Evolutionary conservation across 371 early-diverging fungal species (phyloP), one percentile per base, ranked within the genome.

Genomic region (Blakeslea trispora): DNA sequence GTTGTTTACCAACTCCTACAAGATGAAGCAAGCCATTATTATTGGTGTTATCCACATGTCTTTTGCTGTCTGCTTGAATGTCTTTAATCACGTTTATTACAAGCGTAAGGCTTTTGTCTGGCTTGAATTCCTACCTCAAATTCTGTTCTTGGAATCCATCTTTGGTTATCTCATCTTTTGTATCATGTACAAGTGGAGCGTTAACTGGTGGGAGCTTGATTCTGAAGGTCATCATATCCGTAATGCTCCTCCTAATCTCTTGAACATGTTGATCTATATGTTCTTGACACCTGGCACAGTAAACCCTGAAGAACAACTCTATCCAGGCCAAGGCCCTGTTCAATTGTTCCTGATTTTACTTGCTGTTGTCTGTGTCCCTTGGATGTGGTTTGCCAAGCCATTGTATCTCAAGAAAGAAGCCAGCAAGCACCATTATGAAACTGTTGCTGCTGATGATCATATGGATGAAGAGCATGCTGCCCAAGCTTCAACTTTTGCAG

Each of bases 1-100:
- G 57, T 71, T 95, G 32, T 99, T 99, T 74, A 85, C 91, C 59
- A 99, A 99, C 82, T 97, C 98, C 35, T 96, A 99, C 85, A 99
- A 99, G 85, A 99, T 99, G 99, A 99, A 99, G 74, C 92, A 95
- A 89, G 92, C 98, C 31, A 88, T 99, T 61, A 84, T 99, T 50
- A 66, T 99, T 42, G 99, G 99, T 64, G 97, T 99, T 39, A 54
- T 52, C 31, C 48, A 42, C 22, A 99, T 99, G 99, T 74, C 87
- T 9, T 92, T 99, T 64, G 99, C 98, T 59, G 90, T 98, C 59
- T 81, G 86, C 53, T 81, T 99, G 64, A 86, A 92, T 44, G 83
- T 93, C n/a, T 89, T 84, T 65, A 99, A 99, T 71, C 91, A 94
- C 60, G 57, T 86, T 53, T 88, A 97, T 82, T 95, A 90, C 66